These are phyloP conservation scores for Podospora appendiculata DNA, from an alignment of 495 filamentous ascomycete genomes.

Conservation along the genomic window DNA sequence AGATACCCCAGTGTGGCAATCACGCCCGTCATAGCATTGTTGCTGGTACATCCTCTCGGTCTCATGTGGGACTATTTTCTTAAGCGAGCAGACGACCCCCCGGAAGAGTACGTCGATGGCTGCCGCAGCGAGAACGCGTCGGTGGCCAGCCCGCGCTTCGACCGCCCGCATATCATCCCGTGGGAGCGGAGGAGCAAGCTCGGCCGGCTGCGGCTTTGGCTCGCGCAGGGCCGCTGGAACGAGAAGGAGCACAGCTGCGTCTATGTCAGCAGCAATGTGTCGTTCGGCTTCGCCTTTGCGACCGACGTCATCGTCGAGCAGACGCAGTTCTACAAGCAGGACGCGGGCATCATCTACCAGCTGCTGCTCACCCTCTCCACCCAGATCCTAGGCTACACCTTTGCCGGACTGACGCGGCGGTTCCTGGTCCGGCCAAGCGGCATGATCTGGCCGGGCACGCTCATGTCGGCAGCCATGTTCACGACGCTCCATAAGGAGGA, in stretches of 20 bases:
- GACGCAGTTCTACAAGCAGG: conserved; percentile 78
- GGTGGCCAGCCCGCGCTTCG: conserved; percentile 2
- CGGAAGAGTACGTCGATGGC: conserved; percentile 53
- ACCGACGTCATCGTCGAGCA: conserved; percentile 84
- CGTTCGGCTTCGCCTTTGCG: conserved; percentile 83
- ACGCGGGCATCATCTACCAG: conserved; percentile 66
- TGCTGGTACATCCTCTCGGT: conserved; percentile 75
- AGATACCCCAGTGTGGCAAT: conserved; percentile 83
- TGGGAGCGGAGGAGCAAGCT: conserved; percentile 20
- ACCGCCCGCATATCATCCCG: conserved; percentile 9
- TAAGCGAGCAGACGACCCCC: conserved; percentile 53
- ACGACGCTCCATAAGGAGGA: conserved; percentile 77
- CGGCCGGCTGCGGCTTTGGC: conserved; percentile 55
- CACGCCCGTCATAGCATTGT: conserved; percentile 73
- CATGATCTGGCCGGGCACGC: conserved; percentile 88
- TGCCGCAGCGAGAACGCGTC: conserved; percentile 20
- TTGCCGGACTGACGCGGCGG: conserved; percentile 69
- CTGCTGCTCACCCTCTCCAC: conserved; percentile 75
- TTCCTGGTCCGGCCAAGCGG: conserved; percentile 76
- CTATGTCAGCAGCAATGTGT: conserved; percentile 83
- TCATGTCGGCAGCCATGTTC: conserved; percentile 84
- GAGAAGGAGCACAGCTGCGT: conserved; percentile 83
- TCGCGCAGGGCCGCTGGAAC: conserved; percentile 76
- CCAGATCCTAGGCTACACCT: conserved; percentile 76
- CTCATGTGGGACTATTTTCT: conserved; percentile 66